These are phyloP conservation scores for Claviceps sp. DNA, from an alignment of 2,329 filamentous ascomycete genomes.

Conservation along the genomic window DNA sequence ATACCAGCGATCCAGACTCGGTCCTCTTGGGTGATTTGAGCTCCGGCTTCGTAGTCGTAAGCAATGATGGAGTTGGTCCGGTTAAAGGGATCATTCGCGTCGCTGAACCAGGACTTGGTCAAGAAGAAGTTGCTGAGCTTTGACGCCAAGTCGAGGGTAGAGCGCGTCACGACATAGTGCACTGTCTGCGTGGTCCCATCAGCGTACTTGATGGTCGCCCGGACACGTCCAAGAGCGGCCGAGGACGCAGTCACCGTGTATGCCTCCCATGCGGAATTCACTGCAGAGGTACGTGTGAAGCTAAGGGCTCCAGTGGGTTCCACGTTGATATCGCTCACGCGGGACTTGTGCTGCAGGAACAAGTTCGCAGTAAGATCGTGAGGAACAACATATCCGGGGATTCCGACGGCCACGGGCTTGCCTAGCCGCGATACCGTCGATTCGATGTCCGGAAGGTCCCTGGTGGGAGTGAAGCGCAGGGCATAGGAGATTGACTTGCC, in stretches of 20 bases:
- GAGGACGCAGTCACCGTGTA: constrained; percentile 31
- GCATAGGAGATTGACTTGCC: constrained; percentile 34
- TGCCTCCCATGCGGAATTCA: constrained; percentile 7
- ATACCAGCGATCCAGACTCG: constrained; percentile 46
- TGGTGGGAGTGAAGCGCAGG: constrained; percentile 35
- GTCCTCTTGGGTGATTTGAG: constrained; percentile 30
- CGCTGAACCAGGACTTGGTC: constrained; percentile 36
- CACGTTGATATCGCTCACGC: constrained; percentile 25
- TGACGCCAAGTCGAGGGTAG: constrained; percentile 26
- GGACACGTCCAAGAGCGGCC: constrained; percentile 34
- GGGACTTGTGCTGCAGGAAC: constrained; percentile 26
- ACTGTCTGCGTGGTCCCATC: constrained; percentile 36
- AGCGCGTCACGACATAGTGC: constrained; percentile 42
- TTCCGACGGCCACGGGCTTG: constrained; percentile 34
- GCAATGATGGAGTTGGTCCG: constrained; percentile 41
- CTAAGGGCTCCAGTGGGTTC: constrained; percentile 24
- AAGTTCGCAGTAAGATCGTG: constrained; percentile 31
- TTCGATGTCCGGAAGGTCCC: constrained; percentile 33
- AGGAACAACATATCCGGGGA: constrained; percentile 42
- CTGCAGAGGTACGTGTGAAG: constrained; percentile 14
- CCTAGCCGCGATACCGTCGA: constrained; percentile 27
- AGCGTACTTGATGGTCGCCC: constrained; percentile 32
- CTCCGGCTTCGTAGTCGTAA: constrained; percentile 36
- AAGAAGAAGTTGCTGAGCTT: constrained; percentile 41
- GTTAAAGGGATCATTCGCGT: constrained; percentile 38